Conservation (phyloP, 768 basidiomycete genomes). For the Agrocybe praecox region DNA sequence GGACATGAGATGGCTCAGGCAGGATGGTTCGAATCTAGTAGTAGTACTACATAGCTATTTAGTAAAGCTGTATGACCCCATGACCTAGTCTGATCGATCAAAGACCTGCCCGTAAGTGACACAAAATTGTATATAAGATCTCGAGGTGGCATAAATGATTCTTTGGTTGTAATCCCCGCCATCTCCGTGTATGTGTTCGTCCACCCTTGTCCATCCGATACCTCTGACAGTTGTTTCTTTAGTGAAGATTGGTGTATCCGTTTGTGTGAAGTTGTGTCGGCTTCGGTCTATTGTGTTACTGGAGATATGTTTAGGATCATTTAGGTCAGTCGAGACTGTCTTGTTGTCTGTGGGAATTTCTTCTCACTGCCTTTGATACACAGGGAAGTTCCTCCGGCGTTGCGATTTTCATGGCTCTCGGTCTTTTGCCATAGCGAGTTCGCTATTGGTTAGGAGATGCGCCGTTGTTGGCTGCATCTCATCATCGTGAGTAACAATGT, state of each 20-base stretch:
- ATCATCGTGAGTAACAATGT: neutral
- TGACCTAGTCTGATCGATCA: neutral
- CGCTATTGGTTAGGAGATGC: neutral
- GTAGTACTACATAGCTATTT: neutral
- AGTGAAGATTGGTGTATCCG: neutral
- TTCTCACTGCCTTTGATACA: too few relatives aligned
- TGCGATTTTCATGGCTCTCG: neutral
- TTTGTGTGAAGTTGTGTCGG: neutral
- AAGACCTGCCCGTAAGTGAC: constrained; percentile 19
- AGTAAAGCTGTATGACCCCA: too few relatives aligned
- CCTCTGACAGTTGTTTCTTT: neutral
- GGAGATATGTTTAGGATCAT: neutral
- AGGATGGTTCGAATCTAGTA: constrained; percentile 66
- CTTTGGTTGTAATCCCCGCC: constrained; percentile 21
- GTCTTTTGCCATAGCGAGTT: neutral
- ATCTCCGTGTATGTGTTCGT: constrained; percentile 11
- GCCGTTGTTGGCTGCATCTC: neutral
- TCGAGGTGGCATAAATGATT: neutral
- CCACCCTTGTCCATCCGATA: neutral
- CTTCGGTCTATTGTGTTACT: neutral
- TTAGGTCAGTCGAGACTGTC: neutral
- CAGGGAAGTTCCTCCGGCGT: neutral
- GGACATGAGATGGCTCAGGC: constrained; percentile 73
- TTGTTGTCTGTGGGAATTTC: neutral
- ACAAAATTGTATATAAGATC: constrained; percentile 13